Evolutionary conservation across 2,329 filamentous ascomycete genomes (phyloP).

Genomic region (Cryphonectria japonica): DNA sequence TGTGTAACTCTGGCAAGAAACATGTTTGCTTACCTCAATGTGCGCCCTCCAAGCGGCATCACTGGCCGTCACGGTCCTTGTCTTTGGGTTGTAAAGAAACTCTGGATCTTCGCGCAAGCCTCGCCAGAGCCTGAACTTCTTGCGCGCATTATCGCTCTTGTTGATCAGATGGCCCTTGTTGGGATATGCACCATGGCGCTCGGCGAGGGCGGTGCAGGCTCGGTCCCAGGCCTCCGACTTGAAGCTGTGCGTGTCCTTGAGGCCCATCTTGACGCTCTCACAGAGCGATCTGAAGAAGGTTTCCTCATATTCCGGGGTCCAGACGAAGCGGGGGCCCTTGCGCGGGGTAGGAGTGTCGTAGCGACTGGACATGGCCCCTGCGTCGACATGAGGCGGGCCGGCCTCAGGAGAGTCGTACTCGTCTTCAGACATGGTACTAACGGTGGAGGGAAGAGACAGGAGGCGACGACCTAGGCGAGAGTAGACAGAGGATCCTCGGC

Average conservation of each 20-base stretch:
- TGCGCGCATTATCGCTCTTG: slow-evolving; percentile 66
- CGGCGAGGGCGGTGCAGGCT: slow-evolving; percentile 57
- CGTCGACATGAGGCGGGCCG: slow-evolving; percentile 27
- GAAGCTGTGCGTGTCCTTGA: slow-evolving; percentile 58
- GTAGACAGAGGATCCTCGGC: slow-evolving; percentile 10
- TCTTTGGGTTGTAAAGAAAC: slow-evolving; percentile 56
- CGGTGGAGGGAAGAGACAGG: slow-evolving; percentile 15
- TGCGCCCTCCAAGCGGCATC: slow-evolving; percentile 62
- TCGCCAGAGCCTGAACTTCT: slow-evolving; percentile 65
- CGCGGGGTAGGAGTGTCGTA: slow-evolving; percentile 36
- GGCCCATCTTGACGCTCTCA: slow-evolving; percentile 60
- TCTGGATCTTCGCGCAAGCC: slow-evolving; percentile 61
- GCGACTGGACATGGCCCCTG: slow-evolving; percentile 27
- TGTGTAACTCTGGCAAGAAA: not conserved
- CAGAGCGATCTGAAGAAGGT: slow-evolving; percentile 65
- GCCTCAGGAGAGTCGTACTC: slow-evolving; percentile 34
- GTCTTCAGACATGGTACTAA: slow-evolving; percentile 39
- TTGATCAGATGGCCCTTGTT: slow-evolving; percentile 66
- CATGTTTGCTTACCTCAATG: slow-evolving; percentile 54
- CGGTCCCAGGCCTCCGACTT: slow-evolving; percentile 65
- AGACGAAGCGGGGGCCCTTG: slow-evolving; percentile 59
- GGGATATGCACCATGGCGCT: slow-evolving; percentile 59
- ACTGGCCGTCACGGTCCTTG: slow-evolving; percentile 56
- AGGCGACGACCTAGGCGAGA: slow-evolving; percentile 12
- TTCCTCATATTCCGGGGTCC: slow-evolving; percentile 61